Evolutionary conservation across 441 rosid genomes (phyloP).

Genomic region (Iberis amara): DNA sequence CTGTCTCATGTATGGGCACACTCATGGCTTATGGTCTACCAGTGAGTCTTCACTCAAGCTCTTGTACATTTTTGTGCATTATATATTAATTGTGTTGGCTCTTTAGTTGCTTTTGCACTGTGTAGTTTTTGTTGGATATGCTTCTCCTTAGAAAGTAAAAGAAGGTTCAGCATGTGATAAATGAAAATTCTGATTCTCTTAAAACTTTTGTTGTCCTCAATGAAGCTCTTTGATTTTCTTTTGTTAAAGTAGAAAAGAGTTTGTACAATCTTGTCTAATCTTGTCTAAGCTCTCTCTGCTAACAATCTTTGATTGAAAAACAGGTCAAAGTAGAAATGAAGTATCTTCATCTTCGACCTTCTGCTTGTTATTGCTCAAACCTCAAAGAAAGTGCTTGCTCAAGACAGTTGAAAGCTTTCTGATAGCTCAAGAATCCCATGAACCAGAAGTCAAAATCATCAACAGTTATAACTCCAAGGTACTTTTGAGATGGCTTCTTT

Average conservation of each 20-base stretch:
- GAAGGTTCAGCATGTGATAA: conserved; percentile 9
- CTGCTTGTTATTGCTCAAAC: background rate
- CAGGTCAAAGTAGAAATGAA: conserved; percentile 22
- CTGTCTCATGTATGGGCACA: background rate
- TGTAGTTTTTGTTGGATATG: conserved; percentile 23
- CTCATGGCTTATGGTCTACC: conserved; percentile 24
- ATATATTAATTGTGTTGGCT: conserved; percentile 15
- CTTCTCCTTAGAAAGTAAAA: conserved; percentile 7
- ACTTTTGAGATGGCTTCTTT: conserved; percentile 60
- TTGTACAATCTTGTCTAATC: too few relatives aligned
- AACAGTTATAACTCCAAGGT: conserved; percentile 49
- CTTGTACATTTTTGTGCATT: conserved; percentile 28
- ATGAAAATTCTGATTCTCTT: conserved; percentile 18
- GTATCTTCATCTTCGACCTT: conserved; percentile 17
- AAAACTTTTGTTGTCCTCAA: conserved; percentile 4
- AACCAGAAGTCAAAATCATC: conserved; percentile 81
- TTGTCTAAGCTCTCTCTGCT: too few relatives aligned
- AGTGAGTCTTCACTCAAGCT: conserved; percentile 23
- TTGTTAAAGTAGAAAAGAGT: background rate
- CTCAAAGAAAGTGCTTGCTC: conserved; percentile 38
- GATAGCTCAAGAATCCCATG: conserved; percentile 66
- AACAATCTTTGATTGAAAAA: background rate
- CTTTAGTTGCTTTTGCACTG: conserved; percentile 18
- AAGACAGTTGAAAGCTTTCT: conserved; percentile 44
- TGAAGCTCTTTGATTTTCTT: conserved; percentile 12